These are phyloP conservation scores for Ophiosphaerella korrae DNA, from an alignment of 2,329 filamentous ascomycete species.

Conservation along the genomic window DNA sequence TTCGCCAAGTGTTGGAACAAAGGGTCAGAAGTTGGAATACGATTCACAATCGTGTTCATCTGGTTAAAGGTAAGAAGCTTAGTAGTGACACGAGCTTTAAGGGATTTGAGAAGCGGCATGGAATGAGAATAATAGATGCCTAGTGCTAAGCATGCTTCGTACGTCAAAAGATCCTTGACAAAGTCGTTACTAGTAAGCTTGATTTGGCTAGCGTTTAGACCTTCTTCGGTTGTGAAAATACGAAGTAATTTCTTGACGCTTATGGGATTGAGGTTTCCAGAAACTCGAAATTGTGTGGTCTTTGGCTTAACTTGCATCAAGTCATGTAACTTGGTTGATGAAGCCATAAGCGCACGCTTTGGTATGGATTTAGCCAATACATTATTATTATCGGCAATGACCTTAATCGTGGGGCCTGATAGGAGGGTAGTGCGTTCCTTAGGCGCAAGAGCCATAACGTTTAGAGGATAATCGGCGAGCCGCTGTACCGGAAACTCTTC, in stretches of 20 bases:
- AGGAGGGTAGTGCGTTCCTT: conserved; percentile 1
- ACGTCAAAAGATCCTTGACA: neutral
- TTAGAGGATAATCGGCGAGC: neutral
- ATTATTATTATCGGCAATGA: conserved; percentile 1
- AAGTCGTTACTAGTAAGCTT: neutral
- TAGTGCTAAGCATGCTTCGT: conserved; percentile 6
- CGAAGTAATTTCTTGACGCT: conserved; percentile 1
- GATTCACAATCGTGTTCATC: conserved; percentile 2
- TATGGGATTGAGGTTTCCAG: neutral
- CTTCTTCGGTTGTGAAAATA: conserved; percentile 1
- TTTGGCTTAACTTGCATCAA: conserved; percentile 1
- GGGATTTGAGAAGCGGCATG: conserved; percentile 4
- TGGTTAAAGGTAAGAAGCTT: neutral
- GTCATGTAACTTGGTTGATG: conserved; percentile 1
- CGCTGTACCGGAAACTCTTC: no score
- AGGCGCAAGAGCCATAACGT: neutral
- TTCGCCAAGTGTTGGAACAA: conserved; percentile 7
- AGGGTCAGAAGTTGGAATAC: conserved; percentile 1
- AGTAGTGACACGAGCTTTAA: neutral
- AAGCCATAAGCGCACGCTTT: neutral
- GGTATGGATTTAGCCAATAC: neutral
- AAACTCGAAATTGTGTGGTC: conserved; percentile 1
- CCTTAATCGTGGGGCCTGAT: neutral
- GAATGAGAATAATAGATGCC: conserved; percentile 6
- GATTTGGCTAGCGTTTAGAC: neutral